phyloP scores from a whole-genome alignment of 352 stramenopile species.

The Globisporangium nagaii region DNA sequence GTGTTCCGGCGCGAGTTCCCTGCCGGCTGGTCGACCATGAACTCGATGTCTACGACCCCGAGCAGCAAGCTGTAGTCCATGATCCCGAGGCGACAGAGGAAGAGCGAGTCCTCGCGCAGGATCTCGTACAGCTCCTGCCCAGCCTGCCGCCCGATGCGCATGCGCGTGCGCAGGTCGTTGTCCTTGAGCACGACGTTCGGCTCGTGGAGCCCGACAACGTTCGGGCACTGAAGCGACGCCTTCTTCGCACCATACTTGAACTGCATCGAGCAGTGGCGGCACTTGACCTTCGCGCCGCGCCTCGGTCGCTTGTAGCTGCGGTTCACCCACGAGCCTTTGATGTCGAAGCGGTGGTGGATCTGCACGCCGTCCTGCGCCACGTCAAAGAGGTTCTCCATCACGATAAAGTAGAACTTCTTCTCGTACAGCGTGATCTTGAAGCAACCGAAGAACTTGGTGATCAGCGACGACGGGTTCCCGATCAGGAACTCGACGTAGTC shows the following conservation, averaged over 20 bases:
- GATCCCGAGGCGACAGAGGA: conserved; percentile 72
- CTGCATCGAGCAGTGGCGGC: conserved; percentile 81
- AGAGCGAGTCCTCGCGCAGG: conserved; percentile 66
- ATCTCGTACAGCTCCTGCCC: conserved; percentile 60
- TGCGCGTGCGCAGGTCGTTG: conserved; percentile 75
- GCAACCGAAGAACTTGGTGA: conserved; percentile 89
- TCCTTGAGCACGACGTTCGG: conserved; percentile 87
- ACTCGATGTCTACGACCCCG: conserved; percentile 81
- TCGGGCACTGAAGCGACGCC: conserved; percentile 60
- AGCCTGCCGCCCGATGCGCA: conserved; percentile 62
- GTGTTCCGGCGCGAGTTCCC: conserved; percentile 18
- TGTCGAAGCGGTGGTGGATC: conserved; percentile 87
- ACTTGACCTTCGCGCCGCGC: conserved; percentile 74
- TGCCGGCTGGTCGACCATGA: conserved; percentile 53
- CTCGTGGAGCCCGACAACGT: conserved; percentile 74
- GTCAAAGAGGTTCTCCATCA: conserved; percentile 92
- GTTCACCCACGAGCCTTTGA: conserved; percentile 91
- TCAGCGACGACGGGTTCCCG: conserved; percentile 57
- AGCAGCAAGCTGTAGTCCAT: conserved; percentile 92
- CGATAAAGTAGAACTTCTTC: conserved; percentile 89
- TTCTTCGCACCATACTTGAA: conserved; percentile 78
- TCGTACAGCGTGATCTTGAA: conserved; percentile 89
- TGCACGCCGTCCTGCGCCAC: conserved; percentile 50
- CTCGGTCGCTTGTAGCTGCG: conserved; percentile 77
- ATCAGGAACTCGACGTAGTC: conserved; percentile 86